These are phyloP conservation scores for Pisolithus sp. DNA, from an alignment of 768 basidiomycete genomes.

Conservation along the genomic window DNA sequence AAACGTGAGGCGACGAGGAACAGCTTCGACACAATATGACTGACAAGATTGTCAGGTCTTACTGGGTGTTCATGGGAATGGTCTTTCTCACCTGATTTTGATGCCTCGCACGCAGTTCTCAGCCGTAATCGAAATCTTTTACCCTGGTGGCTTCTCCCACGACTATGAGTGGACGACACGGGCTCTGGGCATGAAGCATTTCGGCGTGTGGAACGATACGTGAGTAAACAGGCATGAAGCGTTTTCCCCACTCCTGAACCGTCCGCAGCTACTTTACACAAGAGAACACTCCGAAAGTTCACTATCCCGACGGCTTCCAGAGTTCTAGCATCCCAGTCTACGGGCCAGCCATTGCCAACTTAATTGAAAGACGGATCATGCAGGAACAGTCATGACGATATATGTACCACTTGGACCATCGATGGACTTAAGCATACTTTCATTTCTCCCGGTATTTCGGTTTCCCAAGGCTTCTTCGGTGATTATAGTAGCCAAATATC, in stretches of 20 bases:
- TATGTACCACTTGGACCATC: background rate
- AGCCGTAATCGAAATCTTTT: slow-evolving; percentile 83
- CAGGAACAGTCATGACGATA: slow-evolving; percentile 10
- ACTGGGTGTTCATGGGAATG: slow-evolving; percentile 74
- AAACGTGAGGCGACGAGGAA: slow-evolving; percentile 42
- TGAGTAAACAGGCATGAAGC: slow-evolving; percentile 26
- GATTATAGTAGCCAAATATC: too few relatives aligned
- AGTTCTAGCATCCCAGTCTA: slow-evolving; percentile 68
- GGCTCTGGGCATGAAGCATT: slow-evolving; percentile 69
- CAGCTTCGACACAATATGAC: background rate
- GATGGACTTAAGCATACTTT: background rate
- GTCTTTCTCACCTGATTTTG: slow-evolving; percentile 78
- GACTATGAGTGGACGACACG: slow-evolving; percentile 82
- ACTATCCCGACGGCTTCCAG: slow-evolving; percentile 85
- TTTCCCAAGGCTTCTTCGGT: too few relatives aligned
- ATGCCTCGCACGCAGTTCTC: slow-evolving; percentile 73
- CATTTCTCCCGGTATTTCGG: background rate
- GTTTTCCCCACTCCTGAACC: background rate
- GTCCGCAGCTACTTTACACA: slow-evolving; percentile 16
- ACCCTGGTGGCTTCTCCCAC: slow-evolving; percentile 72
- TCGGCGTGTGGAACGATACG: slow-evolving; percentile 79
- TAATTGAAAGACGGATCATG: slow-evolving; percentile 66
- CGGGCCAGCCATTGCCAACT: slow-evolving; percentile 54
- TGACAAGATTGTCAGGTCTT: slow-evolving; percentile 42
- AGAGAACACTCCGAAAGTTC: slow-evolving; percentile 40